phyloP scores from a whole-genome alignment of 1,139 yeast species.

The Geotrichum reessii region DNA sequence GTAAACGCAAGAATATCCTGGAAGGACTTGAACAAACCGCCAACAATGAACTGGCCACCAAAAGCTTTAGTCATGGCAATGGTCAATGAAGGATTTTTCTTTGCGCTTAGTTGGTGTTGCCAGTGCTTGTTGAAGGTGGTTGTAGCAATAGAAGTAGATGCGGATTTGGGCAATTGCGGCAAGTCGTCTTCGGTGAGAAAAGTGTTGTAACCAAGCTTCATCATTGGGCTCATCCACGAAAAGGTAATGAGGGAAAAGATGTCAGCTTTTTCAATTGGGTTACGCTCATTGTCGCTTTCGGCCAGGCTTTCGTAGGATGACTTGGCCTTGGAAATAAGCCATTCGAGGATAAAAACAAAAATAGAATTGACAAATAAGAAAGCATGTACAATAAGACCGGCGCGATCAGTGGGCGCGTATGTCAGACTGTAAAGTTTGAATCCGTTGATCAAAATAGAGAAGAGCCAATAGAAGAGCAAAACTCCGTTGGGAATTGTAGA shows the following conservation, averaged over 20 bases:
- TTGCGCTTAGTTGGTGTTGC: constrained; percentile 43
- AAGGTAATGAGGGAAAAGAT: constrained; percentile 75
- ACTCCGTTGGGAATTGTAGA: constrained; percentile 61
- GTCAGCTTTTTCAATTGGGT: constrained; percentile 78
- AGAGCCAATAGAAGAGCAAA: constrained; percentile 72
- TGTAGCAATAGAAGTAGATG: constrained; percentile 24
- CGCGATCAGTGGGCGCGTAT: not conserved
- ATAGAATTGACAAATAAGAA: constrained; percentile 48
- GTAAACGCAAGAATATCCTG: constrained; percentile 81
- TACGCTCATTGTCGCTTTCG: constrained; percentile 37
- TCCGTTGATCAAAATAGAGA: constrained; percentile 37
- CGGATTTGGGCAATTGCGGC: constrained; percentile 69
- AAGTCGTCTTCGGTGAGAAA: constrained; percentile 72
- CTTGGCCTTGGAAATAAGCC: constrained; percentile 45
- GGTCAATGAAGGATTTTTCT: constrained; percentile 57
- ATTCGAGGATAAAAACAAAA: constrained; percentile 51
- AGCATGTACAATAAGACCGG: not conserved
- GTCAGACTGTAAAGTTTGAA: constrained; percentile 36
- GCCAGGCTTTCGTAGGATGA: constrained; percentile 41
- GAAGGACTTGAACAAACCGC: constrained; percentile 67
- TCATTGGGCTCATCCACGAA: constrained; percentile 87
- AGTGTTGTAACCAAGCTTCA: constrained; percentile 75
- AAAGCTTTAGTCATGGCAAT: constrained; percentile 61
- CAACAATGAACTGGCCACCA: constrained; percentile 62
- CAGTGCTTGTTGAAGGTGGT: constrained; percentile 52